Evolutionary conservation across 257 asterid species (phyloP).

Genomic region (Salvia hispanica): DNA sequence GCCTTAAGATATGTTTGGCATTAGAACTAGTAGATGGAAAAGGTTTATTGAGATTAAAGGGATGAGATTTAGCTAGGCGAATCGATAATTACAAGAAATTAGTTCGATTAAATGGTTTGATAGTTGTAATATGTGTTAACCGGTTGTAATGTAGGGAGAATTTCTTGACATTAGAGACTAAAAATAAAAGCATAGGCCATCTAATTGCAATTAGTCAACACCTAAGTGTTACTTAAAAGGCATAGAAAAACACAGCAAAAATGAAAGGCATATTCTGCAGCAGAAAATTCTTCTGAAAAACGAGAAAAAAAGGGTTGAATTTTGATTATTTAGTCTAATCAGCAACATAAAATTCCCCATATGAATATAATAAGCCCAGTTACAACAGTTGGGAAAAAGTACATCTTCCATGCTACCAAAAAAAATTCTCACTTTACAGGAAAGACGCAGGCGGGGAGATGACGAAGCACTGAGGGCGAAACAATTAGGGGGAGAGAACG

Average conservation of each 20-base stretch:
- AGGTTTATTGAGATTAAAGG: neutral
- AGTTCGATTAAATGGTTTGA: neutral
- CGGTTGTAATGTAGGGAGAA: neutral
- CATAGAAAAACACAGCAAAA: too few species aligned
- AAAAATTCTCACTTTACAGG: conserved; percentile 59
- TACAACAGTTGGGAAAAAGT: conserved; percentile 50
- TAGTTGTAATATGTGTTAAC: neutral
- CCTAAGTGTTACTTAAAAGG: too few species aligned
- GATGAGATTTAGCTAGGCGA: neutral
- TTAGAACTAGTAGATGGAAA: neutral
- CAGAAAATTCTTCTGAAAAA: neutral
- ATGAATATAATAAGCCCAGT: conserved; percentile 51
- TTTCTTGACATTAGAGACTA: too few species aligned
- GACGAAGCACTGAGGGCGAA: conserved; percentile 28
- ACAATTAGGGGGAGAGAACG: conserved; percentile 20
- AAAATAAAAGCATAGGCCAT: neutral
- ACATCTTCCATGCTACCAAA: conserved; percentile 49
- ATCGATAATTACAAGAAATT: conserved; percentile 31
- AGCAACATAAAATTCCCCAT: conserved; percentile 36
- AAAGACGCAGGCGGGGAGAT: conserved; percentile 31
- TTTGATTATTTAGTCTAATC: conserved; percentile 1
- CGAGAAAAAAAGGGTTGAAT: neutral
- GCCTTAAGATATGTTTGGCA: too few species aligned
- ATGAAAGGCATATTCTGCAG: too few species aligned
- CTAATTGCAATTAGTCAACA: neutral